These are phyloP conservation scores for Corymbia maculata DNA, from an alignment of 345 rosid genomes.

Conservation along the genomic window DNA sequence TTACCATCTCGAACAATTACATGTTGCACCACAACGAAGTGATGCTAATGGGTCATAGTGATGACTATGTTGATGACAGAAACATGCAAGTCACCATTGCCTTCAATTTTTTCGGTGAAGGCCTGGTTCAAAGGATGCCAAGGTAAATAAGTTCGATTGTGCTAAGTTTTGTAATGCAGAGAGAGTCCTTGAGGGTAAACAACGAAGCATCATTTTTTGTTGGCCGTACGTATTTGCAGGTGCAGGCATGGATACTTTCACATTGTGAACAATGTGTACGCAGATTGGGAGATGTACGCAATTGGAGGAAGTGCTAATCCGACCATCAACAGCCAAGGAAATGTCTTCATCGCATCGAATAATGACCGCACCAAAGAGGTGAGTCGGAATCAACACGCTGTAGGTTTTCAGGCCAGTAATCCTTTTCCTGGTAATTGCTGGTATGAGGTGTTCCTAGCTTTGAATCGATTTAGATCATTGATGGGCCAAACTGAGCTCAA, in stretches of 20 bases:
- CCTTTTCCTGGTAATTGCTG: background rate
- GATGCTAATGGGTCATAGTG: conserved; percentile 71
- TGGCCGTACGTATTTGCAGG: conserved; percentile 11
- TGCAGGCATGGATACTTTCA: conserved; percentile 72
- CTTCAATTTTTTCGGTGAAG: conserved; percentile 60
- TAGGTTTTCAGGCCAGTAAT: background rate
- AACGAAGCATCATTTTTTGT: background rate
- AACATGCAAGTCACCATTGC: conserved; percentile 64
- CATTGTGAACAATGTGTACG: conserved; percentile 50
- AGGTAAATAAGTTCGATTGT: conserved; percentile 13
- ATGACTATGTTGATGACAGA: conserved; percentile 37
- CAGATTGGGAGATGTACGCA: conserved; percentile 58
- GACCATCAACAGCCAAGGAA: conserved; percentile 66
- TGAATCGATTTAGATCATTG: background rate
- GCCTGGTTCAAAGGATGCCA: conserved; percentile 64
- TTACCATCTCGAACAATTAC: conserved; percentile 58
- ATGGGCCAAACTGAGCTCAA: background rate
- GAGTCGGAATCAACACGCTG: background rate
- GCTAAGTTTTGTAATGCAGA: background rate
- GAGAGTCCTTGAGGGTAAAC: background rate
- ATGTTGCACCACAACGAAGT: conserved; percentile 60
- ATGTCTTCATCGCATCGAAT: conserved; percentile 46
- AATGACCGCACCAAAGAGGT: conserved; percentile 39
- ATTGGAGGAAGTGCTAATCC: conserved; percentile 75
- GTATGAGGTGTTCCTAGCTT: background rate